phyloP scores from a whole-genome alignment of 805 yeast species.

The Kuraishia floccosa region DNA sequence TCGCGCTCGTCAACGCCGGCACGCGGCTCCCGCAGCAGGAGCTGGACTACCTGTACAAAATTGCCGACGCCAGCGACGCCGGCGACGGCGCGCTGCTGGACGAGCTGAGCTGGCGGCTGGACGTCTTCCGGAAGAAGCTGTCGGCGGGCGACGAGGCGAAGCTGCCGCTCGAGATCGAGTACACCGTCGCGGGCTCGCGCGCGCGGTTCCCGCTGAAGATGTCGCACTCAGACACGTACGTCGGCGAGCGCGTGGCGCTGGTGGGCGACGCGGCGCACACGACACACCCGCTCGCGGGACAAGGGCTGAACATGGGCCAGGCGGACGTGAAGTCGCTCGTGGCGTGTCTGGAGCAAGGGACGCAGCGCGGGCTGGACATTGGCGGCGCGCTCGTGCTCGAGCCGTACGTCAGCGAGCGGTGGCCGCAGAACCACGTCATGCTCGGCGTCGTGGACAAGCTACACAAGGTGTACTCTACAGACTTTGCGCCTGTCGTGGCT shows the following conservation, averaged over 20 bases:
- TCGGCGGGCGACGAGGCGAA: slow-evolving; percentile 37
- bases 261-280: slow-evolving; percentile 98
- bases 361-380: slow-evolving; percentile 74
- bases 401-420: slow-evolving; percentile 78
- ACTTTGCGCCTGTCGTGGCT: slow-evolving; percentile 61
- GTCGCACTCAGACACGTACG: slow-evolving; percentile 85
- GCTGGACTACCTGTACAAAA: slow-evolving; percentile 52
- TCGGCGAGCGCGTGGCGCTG: slow-evolving; percentile 77
- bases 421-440: slow-evolving; percentile 66
- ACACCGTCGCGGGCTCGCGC: slow-evolving; percentile 50
- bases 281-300: slow-evolving; percentile 96
- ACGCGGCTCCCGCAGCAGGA: slow-evolving; percentile 72
- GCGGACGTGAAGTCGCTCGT: slow-evolving; percentile 73
- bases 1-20: slow-evolving; percentile 74
- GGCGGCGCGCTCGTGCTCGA: slow-evolving; percentile 76
- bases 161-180: slow-evolving; percentile 57
- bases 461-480: slow-evolving; percentile 76
- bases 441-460: slow-evolving; percentile 87
- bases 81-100: slow-evolving; percentile 38
- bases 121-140: slow-evolving; percentile 20
- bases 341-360: slow-evolving; percentile 57
- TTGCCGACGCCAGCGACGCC: slow-evolving; percentile 21
- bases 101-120: slow-evolving; percentile 67
- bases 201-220: slow-evolving; percentile 84
- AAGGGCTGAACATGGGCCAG: slow-evolving; percentile 97